Base-by-base conservation (phyloP, 345 rosid genomes). In the Salix caprea region DNA sequence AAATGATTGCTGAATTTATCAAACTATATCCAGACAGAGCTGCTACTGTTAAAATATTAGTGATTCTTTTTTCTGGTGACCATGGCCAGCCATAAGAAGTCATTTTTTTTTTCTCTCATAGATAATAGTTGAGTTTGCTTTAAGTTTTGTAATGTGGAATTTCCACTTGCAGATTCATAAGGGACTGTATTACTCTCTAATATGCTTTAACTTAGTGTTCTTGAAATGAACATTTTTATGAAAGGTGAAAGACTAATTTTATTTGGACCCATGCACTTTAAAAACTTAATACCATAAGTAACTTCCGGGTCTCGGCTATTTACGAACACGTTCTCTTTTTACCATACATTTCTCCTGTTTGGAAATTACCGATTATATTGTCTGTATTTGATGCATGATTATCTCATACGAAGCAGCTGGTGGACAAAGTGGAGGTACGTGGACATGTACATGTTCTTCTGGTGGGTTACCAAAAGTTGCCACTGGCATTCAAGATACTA, bases 381-480 rank as follows among this genome's bases (percentile, higher is more conserved):
- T 23, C 23, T 26, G 37, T 65, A 16, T 65, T 32, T 50, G 58
- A 71, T 75, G 70, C 74, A 66, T 56, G 44, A n/a, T 62, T 79
- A 65, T 74, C 64, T 71, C 70, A 65, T 74, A 26, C 84, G 46
- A 28, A 40, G 64, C 84, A 83, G 93, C 71, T 75, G 85, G 81
- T 73, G 85, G 69, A 81, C 68, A 79, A 28, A 79, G 74, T 54
- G 87, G 80, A 77, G 82, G 78, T 76, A 84, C 78, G 72, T 93
- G 99, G 99, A 81, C 68, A 39, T 96, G 99, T 75, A 44, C 62
- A 69, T 96, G 99, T 85, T 85, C 89, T 39, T 85, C 85, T 4
- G 82, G 86, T 82, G 98, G 91, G 74, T 89, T 93, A 75, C 99
- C 99, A 7, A 87, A 82, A 83, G 84, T 91, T 77, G 80, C 87